Percentiles rank a stretch among this genome's conserved stretches.
phyloP scores from a whole-genome alignment of 1,284 basidiomycete genomes.

The Ceratobasidium sp. region DNA sequence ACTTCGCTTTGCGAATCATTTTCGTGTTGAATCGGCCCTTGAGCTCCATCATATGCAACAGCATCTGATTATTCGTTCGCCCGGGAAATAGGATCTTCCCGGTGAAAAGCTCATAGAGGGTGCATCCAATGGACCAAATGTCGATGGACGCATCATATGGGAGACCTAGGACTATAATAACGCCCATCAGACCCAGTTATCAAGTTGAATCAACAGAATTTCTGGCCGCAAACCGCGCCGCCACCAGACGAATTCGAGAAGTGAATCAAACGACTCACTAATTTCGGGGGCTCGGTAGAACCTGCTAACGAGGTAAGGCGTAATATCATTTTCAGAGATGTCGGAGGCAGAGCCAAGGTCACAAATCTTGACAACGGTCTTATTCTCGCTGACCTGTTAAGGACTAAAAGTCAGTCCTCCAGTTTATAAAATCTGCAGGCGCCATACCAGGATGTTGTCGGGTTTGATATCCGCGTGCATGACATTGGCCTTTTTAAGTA shows the following conservation, averaged over 20 bases:
- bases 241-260: background rate
- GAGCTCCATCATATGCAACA: constrained; percentile 95
- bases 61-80: constrained; percentile 97
- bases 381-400: constrained; percentile 89
- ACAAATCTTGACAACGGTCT: constrained; percentile 93
- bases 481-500: constrained; percentile 88
- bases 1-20: constrained; percentile 93
- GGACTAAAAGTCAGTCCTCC: background rate
- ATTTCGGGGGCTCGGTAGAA: constrained; percentile 99
- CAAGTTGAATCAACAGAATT: background rate
- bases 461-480: constrained; percentile 99
- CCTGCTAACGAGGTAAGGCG: constrained; percentile 96
- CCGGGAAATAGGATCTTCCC: constrained; percentile 99
- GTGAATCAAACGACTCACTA: constrained; percentile 67
- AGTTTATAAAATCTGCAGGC: background rate
- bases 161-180: constrained; percentile 84
- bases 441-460: constrained; percentile 89
- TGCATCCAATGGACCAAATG: constrained; percentile 98
- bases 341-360: constrained; percentile 97
- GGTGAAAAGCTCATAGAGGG: constrained; percentile 96
- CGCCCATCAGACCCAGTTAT: constrained; percentile 16
- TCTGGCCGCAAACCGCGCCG: background rate
- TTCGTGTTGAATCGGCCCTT: constrained; percentile 94
- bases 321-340: constrained; percentile 94
- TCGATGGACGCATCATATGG: constrained; percentile 95